Evolutionary conservation across 257 asterid species (phyloP).

Genomic region (Scutellaria barbata): DNA sequence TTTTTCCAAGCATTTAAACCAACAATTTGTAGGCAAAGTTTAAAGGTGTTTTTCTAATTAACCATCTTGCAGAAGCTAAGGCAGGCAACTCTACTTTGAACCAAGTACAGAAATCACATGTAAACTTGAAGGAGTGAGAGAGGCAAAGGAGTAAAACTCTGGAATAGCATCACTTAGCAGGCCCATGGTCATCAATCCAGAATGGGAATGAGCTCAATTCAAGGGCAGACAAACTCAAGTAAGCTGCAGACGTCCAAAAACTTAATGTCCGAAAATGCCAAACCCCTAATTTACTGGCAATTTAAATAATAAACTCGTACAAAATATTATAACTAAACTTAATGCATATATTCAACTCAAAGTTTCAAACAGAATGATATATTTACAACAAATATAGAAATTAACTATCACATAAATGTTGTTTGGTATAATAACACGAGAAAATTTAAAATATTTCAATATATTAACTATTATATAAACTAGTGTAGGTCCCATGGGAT

Average conservation of each 20-base stretch:
- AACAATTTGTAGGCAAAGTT: conserved; percentile 11
- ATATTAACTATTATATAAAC: too few relatives aligned
- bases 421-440: too few relatives aligned
- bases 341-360: too few relatives aligned
- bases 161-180: neutral
- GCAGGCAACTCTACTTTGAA: neutral
- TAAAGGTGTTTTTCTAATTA: conserved; percentile 5
- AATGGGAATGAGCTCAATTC: conserved; percentile 19
- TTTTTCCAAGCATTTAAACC: conserved; percentile 18
- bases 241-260: conserved; percentile 5
- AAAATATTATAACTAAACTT: too few relatives aligned
- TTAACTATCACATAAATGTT: too few relatives aligned
- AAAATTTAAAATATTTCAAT: too few relatives aligned
- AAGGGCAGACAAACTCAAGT: conserved; percentile 26
- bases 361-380: too few relatives aligned
- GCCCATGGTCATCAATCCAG: conserved; percentile 24
- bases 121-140: neutral
- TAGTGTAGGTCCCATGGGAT: too few relatives aligned
- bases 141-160: conserved; percentile 17
- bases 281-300: too few relatives aligned
- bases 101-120: neutral
- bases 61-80: neutral
- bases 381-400: too few relatives aligned
- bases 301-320: too few relatives aligned
- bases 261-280: too few relatives aligned